phyloP scores from a whole-genome alignment of 495 filamentous ascomycete genomes.

The Niebla homalea region DNA sequence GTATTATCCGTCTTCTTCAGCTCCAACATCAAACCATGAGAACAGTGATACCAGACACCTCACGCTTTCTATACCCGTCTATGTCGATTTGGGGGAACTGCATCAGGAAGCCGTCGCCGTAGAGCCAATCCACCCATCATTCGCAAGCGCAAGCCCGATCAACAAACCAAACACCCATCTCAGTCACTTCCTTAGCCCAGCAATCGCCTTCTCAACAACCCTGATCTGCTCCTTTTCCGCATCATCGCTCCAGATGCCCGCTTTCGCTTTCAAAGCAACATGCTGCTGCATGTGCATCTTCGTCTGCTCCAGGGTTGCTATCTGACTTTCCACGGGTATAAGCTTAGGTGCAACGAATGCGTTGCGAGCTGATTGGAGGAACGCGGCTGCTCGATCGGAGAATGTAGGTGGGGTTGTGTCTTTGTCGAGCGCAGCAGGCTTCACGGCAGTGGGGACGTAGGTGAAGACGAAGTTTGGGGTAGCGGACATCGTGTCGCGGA shows the following conservation, averaged over 20 bases:
- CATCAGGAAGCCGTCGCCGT: too few relatives aligned
- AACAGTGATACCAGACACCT: too few relatives aligned
- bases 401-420: not conserved
- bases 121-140: too few relatives aligned
- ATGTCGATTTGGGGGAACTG: too few relatives aligned
- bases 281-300: not conserved
- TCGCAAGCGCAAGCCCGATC: too few relatives aligned
- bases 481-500: not conserved
- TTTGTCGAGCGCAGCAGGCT: not conserved
- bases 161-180: not conserved
- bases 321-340: not conserved
- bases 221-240: not conserved
- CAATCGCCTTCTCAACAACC: not conserved
- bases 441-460: not conserved
- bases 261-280: not conserved
- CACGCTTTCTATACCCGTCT: too few relatives aligned
- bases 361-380: slow-evolving; percentile 4
- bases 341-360: not conserved
- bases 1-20: too few relatives aligned
- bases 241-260: not conserved
- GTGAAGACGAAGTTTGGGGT: slow-evolving; percentile 2
- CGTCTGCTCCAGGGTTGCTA: not conserved
- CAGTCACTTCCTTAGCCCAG: not conserved
- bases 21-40: too few relatives aligned
- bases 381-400: not conserved